Percentiles rank a stretch among this genome's conserved stretches.
Evolutionary conservation across 1,284 basidiomycete genomes (phyloP).

Genomic region (Butyriboletus appendiculatus): DNA sequence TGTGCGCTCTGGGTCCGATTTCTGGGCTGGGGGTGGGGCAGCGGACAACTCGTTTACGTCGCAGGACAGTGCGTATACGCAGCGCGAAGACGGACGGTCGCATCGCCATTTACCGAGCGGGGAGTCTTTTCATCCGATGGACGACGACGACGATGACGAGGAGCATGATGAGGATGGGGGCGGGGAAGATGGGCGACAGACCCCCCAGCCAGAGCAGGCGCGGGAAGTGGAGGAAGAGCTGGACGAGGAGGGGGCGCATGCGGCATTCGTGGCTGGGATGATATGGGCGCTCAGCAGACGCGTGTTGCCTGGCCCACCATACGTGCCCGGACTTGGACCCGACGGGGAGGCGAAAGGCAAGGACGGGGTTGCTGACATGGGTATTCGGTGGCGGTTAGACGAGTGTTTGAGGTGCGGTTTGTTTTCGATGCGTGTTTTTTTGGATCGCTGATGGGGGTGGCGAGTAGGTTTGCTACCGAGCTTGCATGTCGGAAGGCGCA

Average conservation of each 20-base stretch:
- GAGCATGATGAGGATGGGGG: neutral
- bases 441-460: neutral
- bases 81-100: conserved; percentile 15
- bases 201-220: conserved; percentile 18
- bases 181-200: conserved; percentile 25
- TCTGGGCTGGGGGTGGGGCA: conserved; percentile 57
- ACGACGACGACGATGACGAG: conserved; percentile 33
- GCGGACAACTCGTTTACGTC: conserved; percentile 22
- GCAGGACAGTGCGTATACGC: conserved; percentile 21
- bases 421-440: neutral
- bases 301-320: conserved; percentile 68
- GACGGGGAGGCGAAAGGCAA: conserved; percentile 37
- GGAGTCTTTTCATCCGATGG: conserved; percentile 36
- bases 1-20: conserved; percentile 73
- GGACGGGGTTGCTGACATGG: conserved; percentile 52
- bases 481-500: conserved; percentile 67
- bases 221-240: conserved; percentile 41
- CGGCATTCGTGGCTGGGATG: conserved; percentile 81
- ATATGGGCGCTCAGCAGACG: conserved; percentile 70
- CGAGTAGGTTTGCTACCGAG: conserved; percentile 70
- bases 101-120: conserved; percentile 25
- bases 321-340: conserved; percentile 52
- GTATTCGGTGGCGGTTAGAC: conserved; percentile 66
- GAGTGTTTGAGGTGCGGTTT: conserved; percentile 68
- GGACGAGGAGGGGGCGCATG: conserved; percentile 74